Evolutionary conservation across 1,139 yeast genomes (phyloP), one percentile per base, ranked within the genome.

Genomic region (Geotrichum restrictum): DNA sequence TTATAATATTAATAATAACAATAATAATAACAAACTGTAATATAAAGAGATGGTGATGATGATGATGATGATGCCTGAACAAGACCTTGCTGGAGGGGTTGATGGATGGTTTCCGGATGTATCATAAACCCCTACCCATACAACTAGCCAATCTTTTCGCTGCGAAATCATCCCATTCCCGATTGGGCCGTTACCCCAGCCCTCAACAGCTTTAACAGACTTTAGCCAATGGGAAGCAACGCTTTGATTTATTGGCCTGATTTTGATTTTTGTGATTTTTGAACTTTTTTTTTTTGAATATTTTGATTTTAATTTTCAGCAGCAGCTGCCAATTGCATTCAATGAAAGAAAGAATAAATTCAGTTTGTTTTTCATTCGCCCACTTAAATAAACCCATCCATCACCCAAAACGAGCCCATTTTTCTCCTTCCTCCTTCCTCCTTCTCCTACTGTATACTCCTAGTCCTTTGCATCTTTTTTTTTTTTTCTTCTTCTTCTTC

Each of bases 221-320:
- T 11, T 16, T 31, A 38, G 27, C 47, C 47, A 43, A 43, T 43
- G 11, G 32, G 38, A 10, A 24, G 3, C 19, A 32, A 43, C 29
- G 47, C 47, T 43, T 43, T 43, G 47, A 43, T 43, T 43, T 39
- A 24, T 24, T 24, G 29, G 29, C 7, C 29, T 34, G 38, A 34
- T 34, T 34, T 38, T 21, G n/a, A 21, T 21, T 18, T 18, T 8
- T 4, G 19, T 11, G n/a, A 18, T 21, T 18, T 21, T 21, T 16
- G 21, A 10, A 19, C 3, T n/a, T 18, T 38, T 38, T 38, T 10
- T 38, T 16, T 6, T 8, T 18, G 22, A 38, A 11, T n/a, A 14
- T 18, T 38, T 16, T 8, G 21, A 21, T 40, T 40, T 40, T 40
- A n/a, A n/a, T n/a, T n/a, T n/a, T n/a, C n/a, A n/a, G n/a, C n/a